phyloP scores from a whole-genome alignment of 2,329 filamentous ascomycete genomes.

The Aspergillus tamarii region DNA sequence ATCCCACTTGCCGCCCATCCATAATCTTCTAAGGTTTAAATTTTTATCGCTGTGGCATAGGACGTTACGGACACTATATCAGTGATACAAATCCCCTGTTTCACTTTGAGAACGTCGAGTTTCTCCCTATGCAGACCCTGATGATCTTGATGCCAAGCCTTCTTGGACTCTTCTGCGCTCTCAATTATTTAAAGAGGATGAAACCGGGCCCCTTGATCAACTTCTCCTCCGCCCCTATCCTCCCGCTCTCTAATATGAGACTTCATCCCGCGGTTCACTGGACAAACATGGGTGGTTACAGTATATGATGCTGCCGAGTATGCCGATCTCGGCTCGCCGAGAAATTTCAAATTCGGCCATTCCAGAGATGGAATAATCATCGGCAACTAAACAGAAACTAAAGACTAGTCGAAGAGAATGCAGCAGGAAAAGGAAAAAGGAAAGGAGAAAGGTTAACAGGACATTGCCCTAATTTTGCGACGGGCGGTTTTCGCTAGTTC shows the following conservation, averaged over 20 bases:
- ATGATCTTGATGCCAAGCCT: neutral
- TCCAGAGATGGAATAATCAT: neutral
- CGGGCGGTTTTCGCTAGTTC: neutral
- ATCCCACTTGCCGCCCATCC: fast-evolving
- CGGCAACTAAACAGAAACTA: neutral
- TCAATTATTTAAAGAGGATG: neutral
- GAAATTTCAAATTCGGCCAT: neutral
- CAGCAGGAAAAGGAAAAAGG: neutral
- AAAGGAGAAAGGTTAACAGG: neutral
- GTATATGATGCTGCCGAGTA: neutral
- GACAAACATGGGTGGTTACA: neutral
- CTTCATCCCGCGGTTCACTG: neutral
- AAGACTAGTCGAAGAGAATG: neutral
- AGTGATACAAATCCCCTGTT: neutral
- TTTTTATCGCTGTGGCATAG: neutral
- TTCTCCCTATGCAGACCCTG: neutral
- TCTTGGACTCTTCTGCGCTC: neutral
- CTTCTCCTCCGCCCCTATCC: neutral
- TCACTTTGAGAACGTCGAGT: neutral
- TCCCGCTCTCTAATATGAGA: neutral
- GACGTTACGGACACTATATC: neutral
- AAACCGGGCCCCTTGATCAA: neutral
- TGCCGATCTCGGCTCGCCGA: conserved; percentile 3
- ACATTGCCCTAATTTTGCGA: neutral
- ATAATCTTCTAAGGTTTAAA: too few relatives aligned